Conservation (phyloP, 768 basidiomycete genomes). For the Cytidiella melzeri region DNA sequence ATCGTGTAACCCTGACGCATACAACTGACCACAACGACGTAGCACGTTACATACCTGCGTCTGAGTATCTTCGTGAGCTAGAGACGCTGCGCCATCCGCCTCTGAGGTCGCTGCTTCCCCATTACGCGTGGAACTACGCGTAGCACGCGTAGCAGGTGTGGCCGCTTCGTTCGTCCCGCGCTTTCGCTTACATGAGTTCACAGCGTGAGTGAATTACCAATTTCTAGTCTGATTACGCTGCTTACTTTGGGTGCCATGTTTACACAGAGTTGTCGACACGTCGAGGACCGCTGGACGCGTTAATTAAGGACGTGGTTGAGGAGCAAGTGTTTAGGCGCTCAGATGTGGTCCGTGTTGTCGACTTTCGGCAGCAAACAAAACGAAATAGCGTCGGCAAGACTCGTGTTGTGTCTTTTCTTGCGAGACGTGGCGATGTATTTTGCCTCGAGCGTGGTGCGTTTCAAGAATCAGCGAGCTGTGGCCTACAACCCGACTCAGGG, state of each 20-base stretch:
- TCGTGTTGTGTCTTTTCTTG: too few relatives aligned
- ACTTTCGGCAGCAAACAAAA: not conserved
- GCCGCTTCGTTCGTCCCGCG: conserved; percentile 27
- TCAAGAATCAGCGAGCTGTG: too few relatives aligned
- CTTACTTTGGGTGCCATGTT: conserved; percentile 23
- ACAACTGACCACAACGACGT: too few relatives aligned
- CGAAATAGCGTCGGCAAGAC: too few relatives aligned
- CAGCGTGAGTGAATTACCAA: not conserved
- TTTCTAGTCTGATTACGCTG: not conserved
- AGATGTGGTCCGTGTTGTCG: not conserved
- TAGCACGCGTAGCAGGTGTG: conserved; percentile 10
- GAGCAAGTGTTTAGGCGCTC: not conserved
- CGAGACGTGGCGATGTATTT: too few relatives aligned
- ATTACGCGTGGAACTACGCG: conserved; percentile 19
- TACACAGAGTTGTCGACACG: not conserved
- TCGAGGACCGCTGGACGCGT: conserved; percentile 6
- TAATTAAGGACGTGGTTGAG: conserved; percentile 8
- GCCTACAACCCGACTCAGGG: not conserved
- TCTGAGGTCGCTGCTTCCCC: conserved; percentile 3
- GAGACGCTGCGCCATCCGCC: not conserved
- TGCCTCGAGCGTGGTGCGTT: too few relatives aligned
- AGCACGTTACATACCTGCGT: not conserved
- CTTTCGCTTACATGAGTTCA: conserved; percentile 45
- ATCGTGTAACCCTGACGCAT: too few relatives aligned
- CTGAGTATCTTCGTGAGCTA: not conserved